Conservation (phyloP, 2,329 filamentous ascomycete species). For the Didymella pomorum region DNA sequence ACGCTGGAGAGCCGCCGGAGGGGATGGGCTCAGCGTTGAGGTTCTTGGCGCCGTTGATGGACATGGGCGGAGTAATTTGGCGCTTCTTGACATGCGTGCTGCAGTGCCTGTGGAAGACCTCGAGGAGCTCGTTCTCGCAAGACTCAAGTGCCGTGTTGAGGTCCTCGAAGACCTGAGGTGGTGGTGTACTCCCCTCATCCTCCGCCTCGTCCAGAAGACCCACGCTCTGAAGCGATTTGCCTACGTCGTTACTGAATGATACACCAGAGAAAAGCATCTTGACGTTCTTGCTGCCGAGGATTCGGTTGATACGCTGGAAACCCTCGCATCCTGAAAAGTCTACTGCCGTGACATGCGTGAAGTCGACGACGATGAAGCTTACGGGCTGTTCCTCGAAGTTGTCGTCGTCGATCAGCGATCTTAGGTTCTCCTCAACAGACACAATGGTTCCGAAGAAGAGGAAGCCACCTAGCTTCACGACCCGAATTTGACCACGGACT, state of each 20-base stretch:
- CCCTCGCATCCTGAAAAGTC: constrained; percentile 97
- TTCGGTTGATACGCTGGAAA: constrained; percentile 88
- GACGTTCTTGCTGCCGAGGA: constrained; percentile 79
- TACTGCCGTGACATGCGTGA: constrained; percentile 87
- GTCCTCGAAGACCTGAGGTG: constrained; percentile 76
- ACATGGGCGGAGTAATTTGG: constrained; percentile 47
- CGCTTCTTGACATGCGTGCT: constrained; percentile 47
- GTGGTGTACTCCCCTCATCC: constrained; percentile 65
- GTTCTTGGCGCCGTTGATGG: constrained; percentile 35
- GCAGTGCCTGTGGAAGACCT: constrained; percentile 62
- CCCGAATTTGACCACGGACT: constrained; percentile 85
- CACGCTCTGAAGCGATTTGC: constrained; percentile 80
- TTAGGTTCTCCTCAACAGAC: constrained; percentile 88
- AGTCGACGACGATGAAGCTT: constrained; percentile 86
- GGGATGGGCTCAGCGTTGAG: constrained; percentile 25
- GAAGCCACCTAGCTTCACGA: constrained; percentile 91
- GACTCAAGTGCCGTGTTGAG: constrained; percentile 93
- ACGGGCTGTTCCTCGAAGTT: constrained; percentile 81
- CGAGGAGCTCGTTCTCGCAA: constrained; percentile 92
- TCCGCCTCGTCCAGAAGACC: constrained; percentile 78
- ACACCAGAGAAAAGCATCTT: constrained; percentile 85
- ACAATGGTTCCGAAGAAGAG: constrained; percentile 99
- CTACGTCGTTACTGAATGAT: constrained; percentile 76
- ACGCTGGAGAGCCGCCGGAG: constrained; percentile 34
- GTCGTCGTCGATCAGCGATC: constrained; percentile 81